Evolutionary conservation across 1,284 basidiomycete species (phyloP), one percentile per base, ranked within the genome.

Genomic region (Afroboletus lepidellus): DNA sequence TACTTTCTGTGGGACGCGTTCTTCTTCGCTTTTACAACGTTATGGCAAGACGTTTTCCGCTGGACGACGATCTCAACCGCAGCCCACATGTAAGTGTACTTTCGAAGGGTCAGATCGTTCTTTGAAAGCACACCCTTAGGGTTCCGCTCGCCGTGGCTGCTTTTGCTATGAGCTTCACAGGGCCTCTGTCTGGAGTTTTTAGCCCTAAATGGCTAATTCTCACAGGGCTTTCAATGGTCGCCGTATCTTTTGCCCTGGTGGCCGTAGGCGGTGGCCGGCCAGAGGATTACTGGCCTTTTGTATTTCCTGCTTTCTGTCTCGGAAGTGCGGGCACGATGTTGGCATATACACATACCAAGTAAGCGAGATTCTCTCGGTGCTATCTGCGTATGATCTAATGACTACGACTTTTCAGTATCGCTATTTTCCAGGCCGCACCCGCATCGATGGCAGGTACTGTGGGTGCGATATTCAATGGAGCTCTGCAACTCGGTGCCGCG

Each of bases 381-480:
- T 41, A 21, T 37, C 39, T 41, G 11, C 2, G 2, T 37, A 16
- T 8, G 15, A n/a, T 18, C 49, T 52, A 5, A 53, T 37, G 13
- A n/a, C 18, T 9, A 29, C 27, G 37, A 2, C 27, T 27, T 50
- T 15, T 21, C 46, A 81, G 77, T 58, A 78, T 83, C 51, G 78
- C 79, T 12, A 73, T 82, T 38, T 76, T 83, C 66, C 73, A 71
- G 39, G 71, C 69, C 16, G 71, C 72, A 3, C 80, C 80, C 2
- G 51, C 76, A 4, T 67, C 70, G 16, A 75, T 78, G 64, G 72
- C 79, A 1, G 81, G 81, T 37, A 77, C 75, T 1, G 75, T 80
- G 3, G 79, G 79, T 16, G 81, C 81, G 2, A 75, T 83, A 29
- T 80, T 81, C 68, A 79, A 79, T 53, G 72, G 74, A 21, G 77